Conservation (phyloP, 768 basidiomycete genomes). For the Boletus rubescentipes region DNA sequence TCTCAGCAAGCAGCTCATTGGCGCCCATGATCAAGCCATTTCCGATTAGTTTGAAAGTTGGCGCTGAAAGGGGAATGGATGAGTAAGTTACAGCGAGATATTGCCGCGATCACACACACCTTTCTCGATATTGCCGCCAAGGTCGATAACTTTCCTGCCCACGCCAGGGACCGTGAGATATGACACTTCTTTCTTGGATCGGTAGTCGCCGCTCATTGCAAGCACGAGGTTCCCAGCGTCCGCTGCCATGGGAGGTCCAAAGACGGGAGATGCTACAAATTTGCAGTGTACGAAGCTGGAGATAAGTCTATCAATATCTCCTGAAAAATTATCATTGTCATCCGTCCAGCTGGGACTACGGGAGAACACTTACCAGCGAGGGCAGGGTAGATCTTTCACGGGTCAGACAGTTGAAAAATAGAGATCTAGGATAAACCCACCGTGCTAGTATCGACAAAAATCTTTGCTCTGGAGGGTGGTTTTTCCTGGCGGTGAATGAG, state of each 20-base stretch:
- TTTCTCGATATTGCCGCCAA: slow-evolving; percentile 85
- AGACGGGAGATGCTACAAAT: slow-evolving; percentile 76
- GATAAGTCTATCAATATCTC: slow-evolving; percentile 68
- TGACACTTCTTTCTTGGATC: slow-evolving; percentile 78
- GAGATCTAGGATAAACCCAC: slow-evolving; percentile 40
- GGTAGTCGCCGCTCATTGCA: slow-evolving; percentile 77
- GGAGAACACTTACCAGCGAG: slow-evolving; percentile 40
- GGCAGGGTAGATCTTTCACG: slow-evolving; percentile 52
- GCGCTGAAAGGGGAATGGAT: slow-evolving; percentile 39
- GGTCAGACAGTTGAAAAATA: slow-evolving; percentile 7
- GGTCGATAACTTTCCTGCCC: slow-evolving; percentile 73
- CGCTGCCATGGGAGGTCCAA: slow-evolving; percentile 69
- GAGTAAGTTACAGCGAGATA: neutral
- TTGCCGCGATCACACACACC: slow-evolving; percentile 39
- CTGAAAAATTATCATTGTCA: slow-evolving; percentile 30
- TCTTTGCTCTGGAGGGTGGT: slow-evolving; percentile 53
- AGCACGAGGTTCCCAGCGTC: slow-evolving; percentile 65
- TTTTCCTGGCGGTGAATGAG: slow-evolving; percentile 31
- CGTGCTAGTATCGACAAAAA: slow-evolving; percentile 86
- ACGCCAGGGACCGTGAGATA: slow-evolving; percentile 78
- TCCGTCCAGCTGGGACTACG: neutral
- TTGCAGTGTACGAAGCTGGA: slow-evolving; percentile 56
- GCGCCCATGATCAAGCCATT: slow-evolving; percentile 77
- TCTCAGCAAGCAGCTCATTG: slow-evolving; percentile 77
- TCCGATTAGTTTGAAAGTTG: slow-evolving; percentile 75